Evolutionary conservation across 2,329 filamentous ascomycete species (phyloP).

Genomic region (Chaetothyriales sp.): DNA sequence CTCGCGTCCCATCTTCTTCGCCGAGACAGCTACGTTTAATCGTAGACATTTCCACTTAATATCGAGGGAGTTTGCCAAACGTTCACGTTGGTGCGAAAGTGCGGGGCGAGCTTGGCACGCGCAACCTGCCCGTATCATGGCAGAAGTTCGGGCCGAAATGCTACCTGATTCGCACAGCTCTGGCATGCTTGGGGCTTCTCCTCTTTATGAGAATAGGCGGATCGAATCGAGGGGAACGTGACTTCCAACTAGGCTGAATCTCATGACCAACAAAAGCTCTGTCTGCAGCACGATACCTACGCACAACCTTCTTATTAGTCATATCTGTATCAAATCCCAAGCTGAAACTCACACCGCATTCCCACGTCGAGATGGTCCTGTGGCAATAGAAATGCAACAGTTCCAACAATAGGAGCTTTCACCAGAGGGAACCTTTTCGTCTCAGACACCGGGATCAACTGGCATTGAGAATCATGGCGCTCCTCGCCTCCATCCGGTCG

Average conservation of each 20-base stretch:
- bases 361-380: background rate
- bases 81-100: too few species aligned
- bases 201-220: too few species aligned
- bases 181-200: too few species aligned
- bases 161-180: too few species aligned
- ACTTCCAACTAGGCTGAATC: background rate
- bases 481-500: conserved; percentile 9
- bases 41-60: too few species aligned
- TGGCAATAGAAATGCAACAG: background rate
- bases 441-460: background rate
- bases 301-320: background rate
- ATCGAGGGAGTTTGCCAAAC: too few species aligned
- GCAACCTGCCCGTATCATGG: too few species aligned
- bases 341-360: background rate
- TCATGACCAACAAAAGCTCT: background rate
- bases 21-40: too few species aligned
- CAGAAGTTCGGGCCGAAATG: too few species aligned
- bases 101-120: too few species aligned
- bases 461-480: conserved; percentile 6
- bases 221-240: too few species aligned
- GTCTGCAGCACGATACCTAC: background rate
- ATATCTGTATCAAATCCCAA: background rate
- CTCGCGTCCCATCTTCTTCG: too few species aligned
- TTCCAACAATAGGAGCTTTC: background rate
- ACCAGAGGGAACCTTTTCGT: background rate